phyloP scores from a whole-genome alignment of 2,329 filamentous ascomycete genomes.

The Fusarium sambucinum region DNA sequence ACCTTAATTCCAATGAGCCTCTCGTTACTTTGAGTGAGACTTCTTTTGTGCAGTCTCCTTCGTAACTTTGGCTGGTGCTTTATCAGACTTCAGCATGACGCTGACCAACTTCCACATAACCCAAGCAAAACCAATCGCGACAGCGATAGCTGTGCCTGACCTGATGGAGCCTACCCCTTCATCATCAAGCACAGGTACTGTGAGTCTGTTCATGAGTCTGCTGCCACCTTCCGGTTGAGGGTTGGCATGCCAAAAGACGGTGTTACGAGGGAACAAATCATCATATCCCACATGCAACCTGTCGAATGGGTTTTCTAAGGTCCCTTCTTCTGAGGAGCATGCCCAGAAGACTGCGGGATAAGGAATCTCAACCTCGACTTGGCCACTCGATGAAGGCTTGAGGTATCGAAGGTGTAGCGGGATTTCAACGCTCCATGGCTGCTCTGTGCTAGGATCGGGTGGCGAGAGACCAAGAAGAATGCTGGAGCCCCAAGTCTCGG shows the following conservation, averaged over 20 bases:
- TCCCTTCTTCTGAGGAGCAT: conserved; percentile 76
- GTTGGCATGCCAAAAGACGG: conserved; percentile 84
- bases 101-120: conserved; percentile 69
- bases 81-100: conserved; percentile 21
- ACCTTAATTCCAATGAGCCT: background rate
- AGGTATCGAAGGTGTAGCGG: conserved; percentile 91
- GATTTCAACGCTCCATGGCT: conserved; percentile 74
- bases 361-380: conserved; percentile 71
- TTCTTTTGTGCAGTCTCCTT: conserved; percentile 39
- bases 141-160: conserved; percentile 68
- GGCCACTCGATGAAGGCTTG: conserved; percentile 68
- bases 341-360: conserved; percentile 94
- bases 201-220: conserved; percentile 65
- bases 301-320: conserved; percentile 86
- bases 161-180: conserved; percentile 62
- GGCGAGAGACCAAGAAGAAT: conserved; percentile 79
- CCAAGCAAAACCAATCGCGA: conserved; percentile 77
- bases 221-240: conserved; percentile 58
- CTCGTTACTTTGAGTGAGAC: conserved; percentile 30
- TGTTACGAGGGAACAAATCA: conserved; percentile 78
- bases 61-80: background rate
- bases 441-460: conserved; percentile 55
- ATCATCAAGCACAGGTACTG: conserved; percentile 74
- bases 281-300: conserved; percentile 88
- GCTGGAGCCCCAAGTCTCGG: conserved; percentile 81